A percentile compares a stretch with the other conserved stretches of the same genome.
Evolutionary conservation across 2,329 filamentous ascomycete genomes (phyloP).

Genomic region (Colletotrichum sp.): DNA sequence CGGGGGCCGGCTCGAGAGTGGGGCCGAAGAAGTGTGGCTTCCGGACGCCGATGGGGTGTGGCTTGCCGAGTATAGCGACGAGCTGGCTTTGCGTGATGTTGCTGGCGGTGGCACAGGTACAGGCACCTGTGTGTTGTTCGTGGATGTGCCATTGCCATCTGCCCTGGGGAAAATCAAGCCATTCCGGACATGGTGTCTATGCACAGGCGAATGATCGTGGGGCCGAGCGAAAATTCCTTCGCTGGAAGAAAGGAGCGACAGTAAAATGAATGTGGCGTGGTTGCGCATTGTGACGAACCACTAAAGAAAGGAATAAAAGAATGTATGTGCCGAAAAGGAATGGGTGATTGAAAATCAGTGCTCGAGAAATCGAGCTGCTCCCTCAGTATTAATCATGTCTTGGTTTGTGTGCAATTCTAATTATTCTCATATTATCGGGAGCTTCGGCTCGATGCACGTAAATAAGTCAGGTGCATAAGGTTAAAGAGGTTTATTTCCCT

Average conservation of each 20-base stretch:
- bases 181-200: not conserved
- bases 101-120: not conserved
- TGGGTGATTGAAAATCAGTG: accelerated
- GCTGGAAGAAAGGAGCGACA: not conserved
- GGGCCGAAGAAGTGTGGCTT: not conserved
- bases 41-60: not conserved
- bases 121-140: not conserved
- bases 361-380: not conserved
- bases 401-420: not conserved
- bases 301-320: not conserved
- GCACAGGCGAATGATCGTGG: not conserved
- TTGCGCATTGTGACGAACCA: not conserved
- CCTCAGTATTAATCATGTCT: not conserved
- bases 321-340: not conserved
- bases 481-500: not conserved
- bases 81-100: not conserved
- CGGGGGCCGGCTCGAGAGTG: not conserved
- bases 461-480: not conserved
- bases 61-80: not conserved
- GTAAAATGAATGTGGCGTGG: not conserved
- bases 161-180: not conserved
- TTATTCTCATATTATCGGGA: not conserved
- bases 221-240: not conserved
- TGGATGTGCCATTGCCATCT: not conserved
- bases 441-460: not conserved